Evolutionary conservation across 2,329 filamentous ascomycete species (phyloP), one percentile per base, ranked within the genome.

Genomic region (Aquanectria penicillioides): DNA sequence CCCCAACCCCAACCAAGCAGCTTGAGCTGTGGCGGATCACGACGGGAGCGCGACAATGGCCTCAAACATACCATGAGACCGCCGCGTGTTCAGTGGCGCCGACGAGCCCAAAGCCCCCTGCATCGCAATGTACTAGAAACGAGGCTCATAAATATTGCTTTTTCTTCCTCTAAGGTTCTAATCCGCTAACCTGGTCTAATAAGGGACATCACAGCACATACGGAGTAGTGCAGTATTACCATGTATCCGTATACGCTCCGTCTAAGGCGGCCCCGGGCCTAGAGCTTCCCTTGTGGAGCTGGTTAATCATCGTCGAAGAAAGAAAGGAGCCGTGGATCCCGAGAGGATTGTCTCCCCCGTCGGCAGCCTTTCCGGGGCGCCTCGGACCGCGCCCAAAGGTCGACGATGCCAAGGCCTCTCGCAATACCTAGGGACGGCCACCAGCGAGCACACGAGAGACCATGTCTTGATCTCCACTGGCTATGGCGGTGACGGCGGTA

Each of bases 111-210:
- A n/a, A n/a, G 5, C 25, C 20, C 28, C 29, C 48, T 41, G 28
- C 36, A 33, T 18, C 15, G 26, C 6, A 34, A 22, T 18, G 29
- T 10, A 18, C 23, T 4, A 9, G 17, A 44, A 34, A 18, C 26
- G 33, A 33, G 38, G 38, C 26, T 9, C 20, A n/a, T 12, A 8
- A 47, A 48, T 34, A 20, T 58, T 58, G 48, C 55, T 58, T 58
- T 56, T 58, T 58, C 25, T 25, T 17, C n/a, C 5, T 20, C n/a
- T 11, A 34, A n/a, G n/a, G 20, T n/a, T 17, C 40, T 18, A 31
- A 31, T 25, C 18, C 46, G 47, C 34, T n/a, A 46, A 20, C 20
- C 38, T 46, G 15, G 47, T 15, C 41, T 40, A 37, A 57, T 33
- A 33, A n/a, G n/a, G n/a, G n/a, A n/a, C n/a, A n/a, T n/a, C n/a